Percentiles rank a stretch among this genome's conserved stretches.
Evolutionary conservation across 1,284 basidiomycete genomes (phyloP).

Genomic region (Ceraceosorus guamensis): DNA sequence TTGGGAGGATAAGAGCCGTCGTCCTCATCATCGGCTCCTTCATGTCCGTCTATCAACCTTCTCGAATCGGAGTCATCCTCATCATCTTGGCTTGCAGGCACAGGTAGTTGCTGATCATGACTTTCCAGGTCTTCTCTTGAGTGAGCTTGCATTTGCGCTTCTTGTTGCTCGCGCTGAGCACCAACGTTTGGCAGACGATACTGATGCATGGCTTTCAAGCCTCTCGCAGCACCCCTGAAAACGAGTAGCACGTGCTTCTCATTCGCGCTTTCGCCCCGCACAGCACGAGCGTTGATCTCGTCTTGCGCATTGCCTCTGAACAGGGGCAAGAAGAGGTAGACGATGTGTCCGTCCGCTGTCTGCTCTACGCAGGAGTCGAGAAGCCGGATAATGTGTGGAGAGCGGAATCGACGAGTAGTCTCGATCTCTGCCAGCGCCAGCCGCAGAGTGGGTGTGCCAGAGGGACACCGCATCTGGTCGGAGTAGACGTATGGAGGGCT

Average conservation of each 20-base stretch:
- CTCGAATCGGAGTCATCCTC: neutral
- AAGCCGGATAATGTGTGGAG: constrained; percentile 43
- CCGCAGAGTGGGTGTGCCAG: constrained; percentile 39
- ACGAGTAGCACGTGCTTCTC: constrained; percentile 80
- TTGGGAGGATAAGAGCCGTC: constrained; percentile 20
- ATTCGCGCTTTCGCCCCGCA: constrained; percentile 73
- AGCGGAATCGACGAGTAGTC: constrained; percentile 45
- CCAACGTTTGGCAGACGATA: constrained; percentile 33
- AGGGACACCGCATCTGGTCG: constrained; percentile 40
- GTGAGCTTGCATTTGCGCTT: constrained; percentile 23
- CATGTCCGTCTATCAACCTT: constrained; percentile 25
- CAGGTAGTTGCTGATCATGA: constrained; percentile 11
- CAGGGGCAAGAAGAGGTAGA: constrained; percentile 65
- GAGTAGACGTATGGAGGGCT: too few relatives aligned
- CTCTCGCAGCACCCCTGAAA: constrained; percentile 89
- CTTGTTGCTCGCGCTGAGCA: neutral
- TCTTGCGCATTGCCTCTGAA: constrained; percentile 88
- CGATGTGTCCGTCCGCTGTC: constrained; percentile 37
- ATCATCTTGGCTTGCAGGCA: neutral
- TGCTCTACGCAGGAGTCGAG: constrained; percentile 45
- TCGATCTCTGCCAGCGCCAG: constrained; percentile 48
- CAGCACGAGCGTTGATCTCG: constrained; percentile 76
- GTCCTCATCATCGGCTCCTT: constrained; percentile 22
- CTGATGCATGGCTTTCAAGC: constrained; percentile 83
- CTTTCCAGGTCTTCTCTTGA: constrained; percentile 53